These are phyloP conservation scores for Zasmidium citrigriseum DNA, from an alignment of 2,329 filamentous ascomycete species.

Conservation along the genomic window DNA sequence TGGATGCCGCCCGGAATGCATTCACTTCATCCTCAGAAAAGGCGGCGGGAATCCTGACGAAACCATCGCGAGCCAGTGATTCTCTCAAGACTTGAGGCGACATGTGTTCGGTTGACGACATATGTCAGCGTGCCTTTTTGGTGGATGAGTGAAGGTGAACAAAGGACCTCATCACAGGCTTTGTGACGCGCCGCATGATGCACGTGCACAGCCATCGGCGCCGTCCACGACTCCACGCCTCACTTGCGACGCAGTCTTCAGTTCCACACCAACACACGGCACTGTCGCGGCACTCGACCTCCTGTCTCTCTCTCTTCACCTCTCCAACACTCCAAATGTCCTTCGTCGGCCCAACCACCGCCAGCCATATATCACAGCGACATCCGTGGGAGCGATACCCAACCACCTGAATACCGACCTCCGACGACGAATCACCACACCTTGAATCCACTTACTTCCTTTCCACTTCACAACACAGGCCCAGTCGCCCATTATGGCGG, in stretches of 20 bases:
- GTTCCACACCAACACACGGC: neutral
- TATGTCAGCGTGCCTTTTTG: conserved; percentile 10
- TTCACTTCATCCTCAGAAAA: conserved; percentile 59
- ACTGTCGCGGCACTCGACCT: neutral
- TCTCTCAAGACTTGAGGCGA: conserved; percentile 41
- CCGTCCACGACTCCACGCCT: no score
- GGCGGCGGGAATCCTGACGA: conserved; percentile 69
- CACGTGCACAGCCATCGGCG: no score
- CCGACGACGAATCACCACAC: conserved; percentile 7
- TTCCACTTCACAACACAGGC: neutral
- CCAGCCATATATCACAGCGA: conserved; percentile 21
- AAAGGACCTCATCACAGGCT: no score
- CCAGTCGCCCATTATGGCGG: conserved; percentile 16
- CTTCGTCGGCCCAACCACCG: conserved; percentile 11
- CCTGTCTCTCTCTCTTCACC: neutral
- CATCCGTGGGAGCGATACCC: conserved; percentile 25
- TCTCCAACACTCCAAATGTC: conserved; percentile 26
- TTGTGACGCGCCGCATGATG: no score
- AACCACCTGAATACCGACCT: conserved; percentile 9
- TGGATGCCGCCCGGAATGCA: conserved; percentile 61
- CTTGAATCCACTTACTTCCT: conserved; percentile 4
- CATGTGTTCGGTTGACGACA: conserved; percentile 11
- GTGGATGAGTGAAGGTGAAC: neutral
- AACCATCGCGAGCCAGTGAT: conserved; percentile 70
- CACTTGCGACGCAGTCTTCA: no score